Conservation (phyloP, 805 yeast species). For the Candida qinlingensis region DNA sequence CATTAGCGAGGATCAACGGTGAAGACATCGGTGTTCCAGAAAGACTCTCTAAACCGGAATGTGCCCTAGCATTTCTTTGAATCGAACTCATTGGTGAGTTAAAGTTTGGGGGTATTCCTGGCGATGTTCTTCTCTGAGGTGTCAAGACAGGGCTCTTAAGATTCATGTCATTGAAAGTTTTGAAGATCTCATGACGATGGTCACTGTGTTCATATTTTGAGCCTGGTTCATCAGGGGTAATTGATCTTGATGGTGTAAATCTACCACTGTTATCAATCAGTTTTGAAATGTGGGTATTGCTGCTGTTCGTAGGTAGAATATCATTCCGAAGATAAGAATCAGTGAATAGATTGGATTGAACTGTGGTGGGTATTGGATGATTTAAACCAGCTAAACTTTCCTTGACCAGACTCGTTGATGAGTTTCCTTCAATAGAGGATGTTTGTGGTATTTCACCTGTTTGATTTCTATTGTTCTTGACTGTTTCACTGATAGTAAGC, state of each 20-base stretch:
- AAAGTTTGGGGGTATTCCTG: constrained; percentile 15
- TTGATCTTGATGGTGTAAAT: constrained; percentile 29
- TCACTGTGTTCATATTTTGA: constrained; percentile 6
- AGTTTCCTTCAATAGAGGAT: constrained; percentile 3
- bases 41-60: constrained; percentile 15
- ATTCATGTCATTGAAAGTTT: constrained; percentile 22
- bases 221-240: constrained; percentile 41
- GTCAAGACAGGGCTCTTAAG: constrained; percentile 26
- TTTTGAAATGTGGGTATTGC: neutral
- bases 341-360: constrained; percentile 30
- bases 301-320: constrained; percentile 29
- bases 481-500: constrained; percentile 56
- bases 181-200: constrained; percentile 9
- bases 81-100: constrained; percentile 56
- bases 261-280: constrained; percentile 13
- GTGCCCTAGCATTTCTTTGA: constrained; percentile 41
- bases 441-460: constrained; percentile 14
- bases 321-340: constrained; percentile 37
- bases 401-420: neutral
- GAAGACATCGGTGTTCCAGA: constrained; percentile 47
- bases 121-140: constrained; percentile 27
- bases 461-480: constrained; percentile 39
- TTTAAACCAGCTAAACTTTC: constrained; percentile 8
- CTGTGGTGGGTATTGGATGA: constrained; percentile 22
- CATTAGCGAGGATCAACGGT: constrained; percentile 50